Percentiles rank a stretch among this genome's conserved stretches.
These are phyloP conservation scores for Diplogelasinospora grovesii DNA, from an alignment of 495 filamentous ascomycete species.

Conservation along the genomic window DNA sequence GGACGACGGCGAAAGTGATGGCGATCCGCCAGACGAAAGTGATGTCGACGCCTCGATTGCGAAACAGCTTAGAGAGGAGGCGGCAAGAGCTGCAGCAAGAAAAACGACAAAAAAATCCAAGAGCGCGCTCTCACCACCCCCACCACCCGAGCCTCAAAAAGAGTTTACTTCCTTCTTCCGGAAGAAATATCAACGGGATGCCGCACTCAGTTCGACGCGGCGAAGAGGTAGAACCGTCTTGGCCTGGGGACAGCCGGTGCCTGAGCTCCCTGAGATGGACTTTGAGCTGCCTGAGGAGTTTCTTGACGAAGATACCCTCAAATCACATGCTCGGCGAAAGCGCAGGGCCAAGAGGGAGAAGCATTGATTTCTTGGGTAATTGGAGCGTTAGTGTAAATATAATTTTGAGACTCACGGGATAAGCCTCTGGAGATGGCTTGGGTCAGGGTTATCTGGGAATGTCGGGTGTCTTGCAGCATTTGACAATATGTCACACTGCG, in stretches of 20 bases:
- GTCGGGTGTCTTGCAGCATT: no score
- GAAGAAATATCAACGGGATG: constrained; percentile 67
- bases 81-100: constrained; percentile 39
- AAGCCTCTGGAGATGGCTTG: no score
- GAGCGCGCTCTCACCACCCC: constrained; percentile 9
- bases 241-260: constrained; percentile 77
- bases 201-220: constrained; percentile 58
- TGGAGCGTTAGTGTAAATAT: not conserved
- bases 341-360: constrained; percentile 28
- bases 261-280: constrained; percentile 59
- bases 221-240: constrained; percentile 43
- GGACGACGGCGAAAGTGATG: constrained; percentile 21
- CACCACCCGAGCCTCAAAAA: constrained; percentile 38
- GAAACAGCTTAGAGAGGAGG: constrained; percentile 68
- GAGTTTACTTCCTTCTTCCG: constrained; percentile 82
- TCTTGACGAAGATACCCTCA: constrained; percentile 59
- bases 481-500: no score
- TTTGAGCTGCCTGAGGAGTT: constrained; percentile 71
- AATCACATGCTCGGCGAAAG: constrained; percentile 57
- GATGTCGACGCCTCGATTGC: constrained; percentile 70
- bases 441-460: no score
- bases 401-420: not conserved
- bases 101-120: constrained; percentile 6
- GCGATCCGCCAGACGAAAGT: constrained; percentile 34
- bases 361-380: constrained; percentile 19